Evolutionary conservation across 2,329 filamentous ascomycete species (phyloP).

Genomic region (Orbilia brochopaga): DNA sequence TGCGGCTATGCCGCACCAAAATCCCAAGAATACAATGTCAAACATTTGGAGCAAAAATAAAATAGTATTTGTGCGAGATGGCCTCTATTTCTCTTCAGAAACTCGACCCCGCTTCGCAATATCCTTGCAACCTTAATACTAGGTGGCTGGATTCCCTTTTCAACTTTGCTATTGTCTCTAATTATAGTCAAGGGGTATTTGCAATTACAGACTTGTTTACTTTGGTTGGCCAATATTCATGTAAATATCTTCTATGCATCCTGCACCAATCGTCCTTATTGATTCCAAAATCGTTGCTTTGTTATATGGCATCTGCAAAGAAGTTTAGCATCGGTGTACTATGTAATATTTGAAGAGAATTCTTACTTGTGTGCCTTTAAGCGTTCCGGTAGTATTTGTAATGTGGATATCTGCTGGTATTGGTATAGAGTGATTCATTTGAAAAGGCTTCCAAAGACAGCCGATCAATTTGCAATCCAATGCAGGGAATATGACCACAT

Average conservation of each 20-base stretch:
- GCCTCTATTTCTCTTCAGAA: background rate
- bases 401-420: background rate
- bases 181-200: no score
- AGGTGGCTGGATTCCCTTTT: no score
- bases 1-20: slow-evolving; percentile 68
- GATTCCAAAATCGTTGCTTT: slow-evolving; percentile 12
- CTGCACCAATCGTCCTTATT: slow-evolving; percentile 4
- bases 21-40: slow-evolving; percentile 27
- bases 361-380: background rate
- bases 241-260: slow-evolving; percentile 22
- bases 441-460: slow-evolving; percentile 19
- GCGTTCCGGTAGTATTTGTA: background rate
- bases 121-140: no score
- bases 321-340: slow-evolving; percentile 5
- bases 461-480: slow-evolving; percentile 13
- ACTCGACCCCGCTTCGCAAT: no score
- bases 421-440: background rate
- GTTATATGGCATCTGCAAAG: background rate
- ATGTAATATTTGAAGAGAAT: background rate
- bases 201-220: no score
- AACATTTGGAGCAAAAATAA: slow-evolving; percentile 24
- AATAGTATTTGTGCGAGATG: background rate
- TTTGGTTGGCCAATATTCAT: slow-evolving; percentile 4
- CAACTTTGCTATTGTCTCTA: no score
- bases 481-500: slow-evolving; percentile 21